Evolutionary conservation across 2,329 filamentous ascomycete species (phyloP).

Genomic region (Gaeumannomyces tritici): DNA sequence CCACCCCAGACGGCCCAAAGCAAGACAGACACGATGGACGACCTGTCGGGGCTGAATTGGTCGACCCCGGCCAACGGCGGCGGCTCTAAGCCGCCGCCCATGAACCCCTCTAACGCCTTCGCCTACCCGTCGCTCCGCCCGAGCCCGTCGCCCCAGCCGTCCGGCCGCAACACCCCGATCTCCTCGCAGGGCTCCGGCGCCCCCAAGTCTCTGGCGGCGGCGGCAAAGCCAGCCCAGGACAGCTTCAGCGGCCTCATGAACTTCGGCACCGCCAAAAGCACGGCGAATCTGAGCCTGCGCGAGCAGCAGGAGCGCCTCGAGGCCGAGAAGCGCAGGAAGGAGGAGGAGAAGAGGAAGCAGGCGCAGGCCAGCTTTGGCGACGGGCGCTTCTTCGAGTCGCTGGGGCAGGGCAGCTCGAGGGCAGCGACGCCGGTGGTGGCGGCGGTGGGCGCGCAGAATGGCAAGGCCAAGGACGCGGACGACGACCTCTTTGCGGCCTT

Average conservation of each 20-base stretch:
- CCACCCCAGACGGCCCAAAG: neutral
- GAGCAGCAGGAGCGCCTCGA: constrained; percentile 65
- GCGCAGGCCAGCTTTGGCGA: constrained; percentile 72
- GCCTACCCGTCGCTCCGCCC: constrained; percentile 43
- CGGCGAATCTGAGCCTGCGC: constrained; percentile 65
- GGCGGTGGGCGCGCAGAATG: constrained; percentile 13
- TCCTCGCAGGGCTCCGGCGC: constrained; percentile 37
- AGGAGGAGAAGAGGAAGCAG: constrained; percentile 61
- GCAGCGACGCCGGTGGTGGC: constrained; percentile 2
- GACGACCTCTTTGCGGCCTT: constrained; percentile 61
- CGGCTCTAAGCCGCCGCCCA: constrained; percentile 30
- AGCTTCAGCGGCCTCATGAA: constrained; percentile 71
- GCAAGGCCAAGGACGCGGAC: constrained; percentile 32
- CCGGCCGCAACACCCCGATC: constrained; percentile 47
- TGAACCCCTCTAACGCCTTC: constrained; percentile 29
- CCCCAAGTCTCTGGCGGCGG: constrained; percentile 28
- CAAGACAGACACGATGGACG: constrained; percentile 39
- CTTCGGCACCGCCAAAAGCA: constrained; percentile 47
- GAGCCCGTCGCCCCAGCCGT: constrained; percentile 44
- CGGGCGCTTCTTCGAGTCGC: constrained; percentile 64
- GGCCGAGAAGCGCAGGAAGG: constrained; percentile 59
- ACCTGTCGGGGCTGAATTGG: constrained; percentile 53
- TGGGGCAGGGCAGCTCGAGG: constrained; percentile 36
- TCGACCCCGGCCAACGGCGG: constrained; percentile 25
- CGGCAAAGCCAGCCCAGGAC: constrained; percentile 48